A percentile compares a stretch with the other conserved stretches of the same genome.
These are phyloP conservation scores for Saxophila tyrrhenica DNA, from an alignment of 495 filamentous ascomycete genomes.

Conservation along the genomic window DNA sequence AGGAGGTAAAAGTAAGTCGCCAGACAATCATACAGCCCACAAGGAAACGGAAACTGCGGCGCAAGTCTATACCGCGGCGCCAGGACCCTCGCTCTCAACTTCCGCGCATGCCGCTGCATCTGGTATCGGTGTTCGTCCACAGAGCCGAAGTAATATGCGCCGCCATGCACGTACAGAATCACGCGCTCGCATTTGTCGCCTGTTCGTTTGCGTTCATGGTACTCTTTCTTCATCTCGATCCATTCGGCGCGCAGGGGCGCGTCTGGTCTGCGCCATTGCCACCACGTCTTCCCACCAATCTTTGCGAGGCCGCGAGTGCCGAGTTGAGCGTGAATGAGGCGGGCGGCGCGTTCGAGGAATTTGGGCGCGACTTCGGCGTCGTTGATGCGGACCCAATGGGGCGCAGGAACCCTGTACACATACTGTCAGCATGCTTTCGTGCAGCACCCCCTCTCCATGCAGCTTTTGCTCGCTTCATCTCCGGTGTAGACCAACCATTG, in stretches of 20 bases:
- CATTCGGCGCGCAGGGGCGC: constrained; percentile 68
- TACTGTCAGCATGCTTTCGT: neutral
- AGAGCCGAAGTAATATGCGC: constrained; percentile 78
- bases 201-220: constrained; percentile 53
- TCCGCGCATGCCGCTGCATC: constrained; percentile 87
- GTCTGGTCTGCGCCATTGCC: constrained; percentile 71
- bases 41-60: constrained; percentile 92
- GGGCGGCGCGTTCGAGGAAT: constrained; percentile 49
- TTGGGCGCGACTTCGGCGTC: constrained; percentile 56
- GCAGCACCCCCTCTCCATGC: neutral
- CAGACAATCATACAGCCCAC: constrained; percentile 76
- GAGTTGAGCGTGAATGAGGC: constrained; percentile 53
- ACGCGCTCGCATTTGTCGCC: constrained; percentile 53
- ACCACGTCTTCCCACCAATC: constrained; percentile 80
- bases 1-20: constrained; percentile 78
- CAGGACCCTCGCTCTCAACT: constrained; percentile 78
- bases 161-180: constrained; percentile 89
- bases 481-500: constrained; percentile 43
- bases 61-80: constrained; percentile 81
- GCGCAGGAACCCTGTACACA: constrained; percentile 50
- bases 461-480: neutral
- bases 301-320: constrained; percentile 60
- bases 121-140: constrained; percentile 93
- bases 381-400: constrained; percentile 76
- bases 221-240: constrained; percentile 87